A percentile compares a stretch with the other conserved stretches of the same genome.
Evolutionary conservation across 2,329 filamentous ascomycete genomes (phyloP).

Genomic region (Stagonosporopsis chrysanthemi): DNA sequence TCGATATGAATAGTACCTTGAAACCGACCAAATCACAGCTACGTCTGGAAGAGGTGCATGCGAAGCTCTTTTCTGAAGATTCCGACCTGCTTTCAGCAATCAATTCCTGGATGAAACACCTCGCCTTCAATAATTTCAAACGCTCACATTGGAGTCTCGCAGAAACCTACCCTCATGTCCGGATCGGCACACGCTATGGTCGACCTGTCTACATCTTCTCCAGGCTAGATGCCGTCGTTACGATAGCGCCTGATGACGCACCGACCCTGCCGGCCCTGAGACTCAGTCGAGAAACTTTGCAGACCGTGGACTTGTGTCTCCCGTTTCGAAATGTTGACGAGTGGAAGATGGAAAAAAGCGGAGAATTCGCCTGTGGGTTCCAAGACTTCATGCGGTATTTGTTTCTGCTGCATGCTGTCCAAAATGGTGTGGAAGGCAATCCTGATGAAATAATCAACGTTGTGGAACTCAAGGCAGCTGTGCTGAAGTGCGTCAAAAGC

Average conservation of each 20-base stretch:
- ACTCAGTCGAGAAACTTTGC: not conserved
- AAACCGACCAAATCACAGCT: not conserved
- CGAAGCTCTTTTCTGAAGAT: not conserved
- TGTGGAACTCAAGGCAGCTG: not conserved
- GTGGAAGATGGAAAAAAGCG: not conserved
- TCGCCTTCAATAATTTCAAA: not conserved
- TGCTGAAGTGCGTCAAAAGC: not conserved
- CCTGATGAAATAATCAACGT: not conserved
- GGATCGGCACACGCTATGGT: not conserved
- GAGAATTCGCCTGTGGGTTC: not conserved
- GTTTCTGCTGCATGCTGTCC: not conserved
- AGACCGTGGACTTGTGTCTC: not conserved
- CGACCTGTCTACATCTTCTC: not conserved
- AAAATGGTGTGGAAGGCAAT: not conserved
- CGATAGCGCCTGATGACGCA: not conserved
- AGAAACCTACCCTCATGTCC: not conserved
- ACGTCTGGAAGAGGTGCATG: not conserved
- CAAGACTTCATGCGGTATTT: not conserved
- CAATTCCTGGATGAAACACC: not conserved
- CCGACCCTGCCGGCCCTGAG: not conserved
- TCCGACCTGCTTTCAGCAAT: not conserved
- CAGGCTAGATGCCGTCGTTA: not conserved
- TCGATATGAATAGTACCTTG: not conserved
- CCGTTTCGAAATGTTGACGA: not conserved
- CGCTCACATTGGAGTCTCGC: not conserved